Conservation (phyloP, 345 rosid genomes). For the Corchorus olitorius region DNA sequence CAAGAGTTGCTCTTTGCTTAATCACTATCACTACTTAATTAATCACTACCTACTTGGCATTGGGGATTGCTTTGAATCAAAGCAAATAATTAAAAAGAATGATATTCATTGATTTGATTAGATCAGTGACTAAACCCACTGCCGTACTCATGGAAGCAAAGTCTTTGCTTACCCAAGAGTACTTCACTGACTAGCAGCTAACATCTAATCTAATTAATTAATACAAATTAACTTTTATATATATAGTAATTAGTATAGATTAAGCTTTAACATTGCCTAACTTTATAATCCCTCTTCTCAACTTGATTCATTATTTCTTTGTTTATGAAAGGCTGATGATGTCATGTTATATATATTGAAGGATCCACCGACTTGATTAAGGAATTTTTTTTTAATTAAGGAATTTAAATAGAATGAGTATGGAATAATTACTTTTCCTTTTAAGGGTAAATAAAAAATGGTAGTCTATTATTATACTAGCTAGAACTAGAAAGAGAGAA, state of each 20-base stretch:
- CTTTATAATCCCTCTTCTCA: background rate
- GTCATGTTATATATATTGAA: background rate
- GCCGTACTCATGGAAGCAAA: background rate
- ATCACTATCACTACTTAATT: conserved; percentile 6
- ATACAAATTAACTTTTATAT: too few species aligned
- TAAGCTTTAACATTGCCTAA: too few species aligned
- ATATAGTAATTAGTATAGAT: too few species aligned
- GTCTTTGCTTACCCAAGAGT: background rate
- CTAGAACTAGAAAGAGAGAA: background rate
- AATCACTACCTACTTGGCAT: background rate
- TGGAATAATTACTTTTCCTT: background rate
- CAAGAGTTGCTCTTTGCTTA: background rate
- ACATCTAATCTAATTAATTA: background rate
- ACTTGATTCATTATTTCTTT: background rate
- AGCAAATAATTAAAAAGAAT: background rate
- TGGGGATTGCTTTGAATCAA: conserved; percentile 10
- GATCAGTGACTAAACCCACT: background rate
- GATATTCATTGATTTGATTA: background rate
- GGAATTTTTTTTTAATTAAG: background rate
- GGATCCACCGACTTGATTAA: background rate
- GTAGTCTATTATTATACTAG: too few species aligned
- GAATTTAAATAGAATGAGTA: background rate
- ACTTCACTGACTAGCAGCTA: background rate
- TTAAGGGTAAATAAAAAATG: background rate
- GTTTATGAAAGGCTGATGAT: background rate